Evolutionary conservation across 306 rosid genomes (phyloP).

Genomic region (Vigna radiata): DNA sequence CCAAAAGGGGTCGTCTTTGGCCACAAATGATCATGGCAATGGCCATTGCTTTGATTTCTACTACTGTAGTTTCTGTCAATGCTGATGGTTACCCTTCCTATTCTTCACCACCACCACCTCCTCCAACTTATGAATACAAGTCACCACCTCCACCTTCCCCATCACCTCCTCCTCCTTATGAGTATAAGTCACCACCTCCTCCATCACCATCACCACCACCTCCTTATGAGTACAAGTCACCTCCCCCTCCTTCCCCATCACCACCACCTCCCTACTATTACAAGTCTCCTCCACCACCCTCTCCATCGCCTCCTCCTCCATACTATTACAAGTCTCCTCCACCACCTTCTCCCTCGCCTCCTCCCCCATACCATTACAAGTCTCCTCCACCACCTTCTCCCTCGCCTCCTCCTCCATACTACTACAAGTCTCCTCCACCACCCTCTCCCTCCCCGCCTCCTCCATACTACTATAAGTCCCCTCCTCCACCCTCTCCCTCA

Average conservation of each 20-base stretch:
- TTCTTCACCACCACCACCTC: conserved; percentile 67
- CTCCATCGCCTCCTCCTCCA: conserved; percentile 45
- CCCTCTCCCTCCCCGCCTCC: not conserved
- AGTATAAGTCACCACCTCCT: not conserved
- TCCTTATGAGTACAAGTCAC: conserved; percentile 32
- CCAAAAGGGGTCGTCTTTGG: conserved; percentile 72
- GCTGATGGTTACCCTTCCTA: conserved; percentile 73
- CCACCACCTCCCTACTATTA: conserved; percentile 15
- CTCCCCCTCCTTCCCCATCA: conserved; percentile 25
- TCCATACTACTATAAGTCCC: conserved; percentile 43
- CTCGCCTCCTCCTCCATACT: conserved; percentile 36
- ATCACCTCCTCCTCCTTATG: conserved; percentile 28
- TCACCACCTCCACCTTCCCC: conserved; percentile 40
- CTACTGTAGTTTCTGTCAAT: conserved; percentile 63
- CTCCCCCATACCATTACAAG: conserved; percentile 43
- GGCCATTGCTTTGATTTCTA: conserved; percentile 61
- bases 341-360: conserved; percentile 43
- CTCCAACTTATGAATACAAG: no score
- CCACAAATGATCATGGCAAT: conserved; percentile 70
- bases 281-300: conserved; percentile 20
- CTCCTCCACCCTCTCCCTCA: not conserved
- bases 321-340: conserved; percentile 46
- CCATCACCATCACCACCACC: conserved; percentile 18
- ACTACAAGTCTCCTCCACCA: not conserved
- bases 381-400: conserved; percentile 43